Conservation (phyloP, 1,284 basidiomycete genomes). For the Cryptococcus sp. region DNA sequence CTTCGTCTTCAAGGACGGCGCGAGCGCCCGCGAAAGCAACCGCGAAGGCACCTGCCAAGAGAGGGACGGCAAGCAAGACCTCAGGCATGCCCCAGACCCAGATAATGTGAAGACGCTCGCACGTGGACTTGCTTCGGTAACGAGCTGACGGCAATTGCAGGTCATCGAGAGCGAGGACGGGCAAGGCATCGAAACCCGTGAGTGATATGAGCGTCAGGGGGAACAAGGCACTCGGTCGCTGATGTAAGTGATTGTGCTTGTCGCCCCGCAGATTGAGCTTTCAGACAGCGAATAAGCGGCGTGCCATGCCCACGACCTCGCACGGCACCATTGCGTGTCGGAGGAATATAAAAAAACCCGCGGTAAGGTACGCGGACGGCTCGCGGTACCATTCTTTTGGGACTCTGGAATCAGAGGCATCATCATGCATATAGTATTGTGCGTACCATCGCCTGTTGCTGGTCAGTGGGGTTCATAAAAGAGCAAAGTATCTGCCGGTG, state of each 20-base stretch:
- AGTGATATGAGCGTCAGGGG: not conserved
- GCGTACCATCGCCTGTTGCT: not conserved
- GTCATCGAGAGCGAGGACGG: conserved; percentile 6
- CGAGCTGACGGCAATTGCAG: not conserved
- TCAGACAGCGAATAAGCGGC: conserved; percentile 2
- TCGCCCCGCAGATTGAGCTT: conserved; percentile 11
- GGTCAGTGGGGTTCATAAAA: not conserved
- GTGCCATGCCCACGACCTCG: too few relatives aligned
- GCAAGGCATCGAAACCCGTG: conserved; percentile 7
- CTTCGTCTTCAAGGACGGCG: conserved; percentile 10
- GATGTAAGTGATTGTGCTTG: too few relatives aligned
- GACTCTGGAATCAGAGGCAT: not conserved
- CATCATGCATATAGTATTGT: not conserved
- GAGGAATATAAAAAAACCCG: too few relatives aligned
- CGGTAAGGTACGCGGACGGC: too few relatives aligned
- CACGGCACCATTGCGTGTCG: too few relatives aligned
- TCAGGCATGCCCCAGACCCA: conserved; percentile 55
- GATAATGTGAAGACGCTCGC: conserved; percentile 46
- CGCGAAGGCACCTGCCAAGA: conserved; percentile 36
- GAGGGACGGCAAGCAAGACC: conserved; percentile 20
- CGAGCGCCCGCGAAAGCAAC: conserved; percentile 60
- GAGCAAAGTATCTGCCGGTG: not conserved
- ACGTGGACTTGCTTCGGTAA: too few relatives aligned
- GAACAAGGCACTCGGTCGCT: not conserved
- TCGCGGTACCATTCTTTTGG: too few relatives aligned